Base-by-base conservation (phyloP, 169 alveolate species). In the Cryptosporidium parvum region DNA sequence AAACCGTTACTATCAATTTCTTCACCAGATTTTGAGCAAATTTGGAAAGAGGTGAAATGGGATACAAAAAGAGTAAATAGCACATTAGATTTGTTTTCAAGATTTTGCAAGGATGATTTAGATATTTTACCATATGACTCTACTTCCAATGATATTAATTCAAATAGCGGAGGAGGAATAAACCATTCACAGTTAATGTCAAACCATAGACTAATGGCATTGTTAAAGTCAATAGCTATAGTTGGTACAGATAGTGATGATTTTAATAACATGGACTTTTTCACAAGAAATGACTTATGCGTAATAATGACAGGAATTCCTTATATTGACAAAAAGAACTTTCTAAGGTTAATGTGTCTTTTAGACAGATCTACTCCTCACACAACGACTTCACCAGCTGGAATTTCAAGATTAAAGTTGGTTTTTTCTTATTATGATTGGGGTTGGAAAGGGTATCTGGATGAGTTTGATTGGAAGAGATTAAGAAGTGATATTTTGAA, bases 381-480 rank as follows among this genome's bases (percentile, higher is more conserved):
- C 16, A 80, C 89, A 44, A 80, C 89, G 18, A 80, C 89, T 61
- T 62, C 89, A 12, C 89, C 89, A 44, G 89, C 89, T 23, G 89
- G 89, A 29, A 80, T 80, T 65, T 61, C 75, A 33, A 80, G 89
- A 65, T 56, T 80, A 26, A 80, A 65, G 52, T n/a, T 80, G n/a
- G 89, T 80, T 12, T 80, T 80, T 62, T 69, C 89, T 3, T 80
- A 62, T 29, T 80, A 80, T 62, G 89, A 80, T 29, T 80, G 89
- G 89, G 89, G 89, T 16, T 80, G 89, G 89, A 80, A 80, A n/a
- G 89, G 89, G 5, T 80, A 80, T 37, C 31, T 59, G 21, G 89
- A 80, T 62, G 75, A 35, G 37, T 44, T 29, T 12, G 89, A 80
- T 29, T 80, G 89, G 89, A 62, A 37, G 37, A 80, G 89, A 62